Conservation (phyloP, 371 early-diverging fungal genomes). For the Coemansia linderi region DNA sequence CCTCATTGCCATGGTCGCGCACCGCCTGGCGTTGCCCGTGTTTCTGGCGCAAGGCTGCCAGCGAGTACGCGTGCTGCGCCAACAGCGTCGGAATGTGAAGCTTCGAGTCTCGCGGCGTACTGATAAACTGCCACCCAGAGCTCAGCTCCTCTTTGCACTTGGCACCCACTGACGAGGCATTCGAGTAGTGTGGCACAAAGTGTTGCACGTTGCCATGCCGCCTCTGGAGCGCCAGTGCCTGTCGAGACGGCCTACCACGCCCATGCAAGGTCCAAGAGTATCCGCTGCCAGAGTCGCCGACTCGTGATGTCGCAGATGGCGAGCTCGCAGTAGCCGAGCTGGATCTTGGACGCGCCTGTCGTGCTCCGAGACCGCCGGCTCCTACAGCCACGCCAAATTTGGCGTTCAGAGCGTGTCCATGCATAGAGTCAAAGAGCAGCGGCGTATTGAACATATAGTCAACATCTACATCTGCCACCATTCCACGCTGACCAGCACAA, state of each 20-base stretch:
- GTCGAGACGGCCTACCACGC: background rate
- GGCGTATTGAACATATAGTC: constrained; percentile 38
- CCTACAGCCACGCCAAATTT: constrained; percentile 6
- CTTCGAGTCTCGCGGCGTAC: constrained; percentile 42
- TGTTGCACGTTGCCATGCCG: constrained; percentile 33
- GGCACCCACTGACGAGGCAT: constrained; percentile 1
- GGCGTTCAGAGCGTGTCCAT: constrained; percentile 8
- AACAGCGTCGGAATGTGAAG: constrained; percentile 48
- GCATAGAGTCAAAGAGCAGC: constrained; percentile 24
- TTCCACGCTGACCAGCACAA: background rate
- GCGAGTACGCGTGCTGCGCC: constrained; percentile 45
- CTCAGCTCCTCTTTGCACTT: constrained; percentile 15
- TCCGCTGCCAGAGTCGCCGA: background rate
- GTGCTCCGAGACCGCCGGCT: background rate
- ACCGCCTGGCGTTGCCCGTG: background rate
- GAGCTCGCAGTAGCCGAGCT: constrained; percentile 18
- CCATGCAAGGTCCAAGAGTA: constrained; percentile 3
- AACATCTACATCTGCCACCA: constrained; percentile 21
- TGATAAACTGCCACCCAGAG: constrained; percentile 52
- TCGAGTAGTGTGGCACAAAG: constrained; percentile 51
- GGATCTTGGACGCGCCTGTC: constrained; percentile 20
- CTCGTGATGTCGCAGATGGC: constrained; percentile 27
- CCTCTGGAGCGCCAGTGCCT: background rate
- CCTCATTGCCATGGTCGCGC: background rate
- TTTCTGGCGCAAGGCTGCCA: constrained; percentile 32